Evolutionary conservation across 805 yeast species (phyloP).

Genomic region (Ogataea dorogensis): DNA sequence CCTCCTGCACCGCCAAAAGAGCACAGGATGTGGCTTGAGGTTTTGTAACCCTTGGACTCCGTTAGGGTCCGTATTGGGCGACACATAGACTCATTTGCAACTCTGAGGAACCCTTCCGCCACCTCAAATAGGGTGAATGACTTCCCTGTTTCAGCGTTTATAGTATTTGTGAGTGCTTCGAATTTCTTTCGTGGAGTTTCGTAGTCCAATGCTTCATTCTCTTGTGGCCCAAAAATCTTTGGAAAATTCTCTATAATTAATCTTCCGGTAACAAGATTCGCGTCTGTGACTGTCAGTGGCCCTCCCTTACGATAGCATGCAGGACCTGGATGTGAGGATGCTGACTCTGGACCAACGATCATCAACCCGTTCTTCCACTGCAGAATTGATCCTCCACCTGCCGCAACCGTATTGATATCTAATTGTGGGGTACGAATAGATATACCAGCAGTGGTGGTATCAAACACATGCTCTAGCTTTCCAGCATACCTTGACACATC

Average conservation of each 20-base stretch:
- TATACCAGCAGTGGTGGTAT: constrained; percentile 77
- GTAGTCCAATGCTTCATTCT: constrained; percentile 63
- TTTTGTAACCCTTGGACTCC: constrained; percentile 74
- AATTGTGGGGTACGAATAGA: constrained; percentile 80
- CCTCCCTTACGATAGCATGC: constrained; percentile 85
- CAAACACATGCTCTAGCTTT: constrained; percentile 71
- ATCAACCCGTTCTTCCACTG: constrained; percentile 70
- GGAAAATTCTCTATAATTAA: constrained; percentile 74
- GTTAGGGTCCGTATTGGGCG: constrained; percentile 80
- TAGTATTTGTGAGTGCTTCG: constrained; percentile 47
- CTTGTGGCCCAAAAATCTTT: constrained; percentile 78
- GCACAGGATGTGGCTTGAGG: constrained; percentile 64
- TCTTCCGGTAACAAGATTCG: constrained; percentile 71
- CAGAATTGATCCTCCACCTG: constrained; percentile 77
- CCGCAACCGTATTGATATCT: constrained; percentile 79
- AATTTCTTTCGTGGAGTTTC: constrained; percentile 52
- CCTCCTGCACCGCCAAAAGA: constrained; percentile 95
- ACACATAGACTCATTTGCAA: constrained; percentile 88
- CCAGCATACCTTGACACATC: constrained; percentile 73
- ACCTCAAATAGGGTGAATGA: constrained; percentile 58
- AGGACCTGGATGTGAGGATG: constrained; percentile 88
- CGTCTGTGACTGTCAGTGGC: constrained; percentile 82
- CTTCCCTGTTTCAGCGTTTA: constrained; percentile 49
- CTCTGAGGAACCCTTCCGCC: constrained; percentile 77
- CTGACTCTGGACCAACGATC: constrained; percentile 86